These are phyloP conservation scores for Fraxinus velutina DNA, from an alignment of 305 asterid species.

Conservation along the genomic window DNA sequence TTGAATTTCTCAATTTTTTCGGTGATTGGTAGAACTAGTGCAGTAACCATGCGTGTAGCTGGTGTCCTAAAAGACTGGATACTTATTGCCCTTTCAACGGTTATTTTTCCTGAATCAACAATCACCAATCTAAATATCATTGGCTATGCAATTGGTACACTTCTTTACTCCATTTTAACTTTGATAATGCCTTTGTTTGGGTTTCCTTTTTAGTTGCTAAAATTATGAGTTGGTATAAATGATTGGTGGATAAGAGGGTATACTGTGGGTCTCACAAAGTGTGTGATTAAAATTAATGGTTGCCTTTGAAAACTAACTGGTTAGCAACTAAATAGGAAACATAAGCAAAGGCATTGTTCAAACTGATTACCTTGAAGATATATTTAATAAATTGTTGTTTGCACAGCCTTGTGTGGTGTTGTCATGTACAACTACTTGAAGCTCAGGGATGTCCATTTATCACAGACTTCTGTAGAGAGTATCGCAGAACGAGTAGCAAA, in stretches of 20 bases:
- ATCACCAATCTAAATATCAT: constrained; percentile 79
- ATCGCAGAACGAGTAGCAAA: constrained; percentile 35
- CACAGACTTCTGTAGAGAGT: constrained; percentile 46
- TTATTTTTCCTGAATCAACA: constrained; percentile 86
- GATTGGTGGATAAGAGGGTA: background rate
- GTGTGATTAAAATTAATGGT: background rate
- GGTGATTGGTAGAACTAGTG: constrained; percentile 97
- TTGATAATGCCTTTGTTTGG: background rate
- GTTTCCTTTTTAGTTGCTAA: background rate
- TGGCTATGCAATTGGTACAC: constrained; percentile 89
- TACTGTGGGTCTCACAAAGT: background rate
- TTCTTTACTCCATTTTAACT: constrained; percentile 20
- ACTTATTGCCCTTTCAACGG: constrained; percentile 86
- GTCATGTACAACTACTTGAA: constrained; percentile 65
- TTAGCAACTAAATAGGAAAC: background rate
- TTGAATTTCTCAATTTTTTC: constrained; percentile 94
- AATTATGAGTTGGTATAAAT: background rate
- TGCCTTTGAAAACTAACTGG: background rate
- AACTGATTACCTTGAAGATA: constrained; percentile 1
- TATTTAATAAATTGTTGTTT: constrained; percentile 23
- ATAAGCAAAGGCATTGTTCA: background rate
- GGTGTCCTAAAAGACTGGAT: constrained; percentile 99
- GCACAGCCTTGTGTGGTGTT: constrained; percentile 82
- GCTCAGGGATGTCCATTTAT: constrained; percentile 44
- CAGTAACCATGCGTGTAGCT: constrained; percentile 96